Evolutionary conservation across 140 eudicot genomes (phyloP).

Genomic region (Flaveria floridana): DNA sequence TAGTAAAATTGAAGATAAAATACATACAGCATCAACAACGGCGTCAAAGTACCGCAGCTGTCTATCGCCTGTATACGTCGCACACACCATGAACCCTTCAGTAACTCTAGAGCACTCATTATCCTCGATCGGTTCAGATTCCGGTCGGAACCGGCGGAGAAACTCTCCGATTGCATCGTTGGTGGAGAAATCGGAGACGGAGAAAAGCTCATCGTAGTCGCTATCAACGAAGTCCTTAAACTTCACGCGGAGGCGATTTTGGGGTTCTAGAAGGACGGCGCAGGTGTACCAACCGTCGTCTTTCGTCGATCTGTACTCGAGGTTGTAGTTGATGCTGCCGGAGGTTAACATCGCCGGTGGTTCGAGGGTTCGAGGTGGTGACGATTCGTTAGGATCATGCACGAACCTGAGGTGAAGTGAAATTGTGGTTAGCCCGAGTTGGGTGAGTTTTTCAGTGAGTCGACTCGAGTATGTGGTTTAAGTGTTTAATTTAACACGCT

Average conservation of each 20-base stretch:
- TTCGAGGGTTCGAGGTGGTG: background rate
- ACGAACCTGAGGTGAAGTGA: background rate
- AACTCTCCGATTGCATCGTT: constrained; percentile 38
- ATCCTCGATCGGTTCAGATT: constrained; percentile 46
- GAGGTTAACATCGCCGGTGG: constrained; percentile 22
- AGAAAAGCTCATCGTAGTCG: constrained; percentile 23
- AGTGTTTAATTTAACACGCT: no score
- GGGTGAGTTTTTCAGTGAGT: no score
- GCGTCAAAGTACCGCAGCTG: constrained; percentile 64
- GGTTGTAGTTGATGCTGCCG: constrained; percentile 26
- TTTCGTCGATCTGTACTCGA: constrained; percentile 43
- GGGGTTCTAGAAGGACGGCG: constrained; percentile 30
- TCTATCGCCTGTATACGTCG: constrained; percentile 27
- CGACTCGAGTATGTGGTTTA: no score
- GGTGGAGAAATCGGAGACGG: constrained; percentile 36
- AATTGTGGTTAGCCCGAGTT: background rate
- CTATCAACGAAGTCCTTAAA: constrained; percentile 23
- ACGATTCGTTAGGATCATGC: background rate
- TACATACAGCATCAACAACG: constrained; percentile 54
- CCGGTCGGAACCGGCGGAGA: constrained; percentile 40
- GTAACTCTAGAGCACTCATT: constrained; percentile 42
- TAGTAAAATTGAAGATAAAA: background rate
- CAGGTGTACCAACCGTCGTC: constrained; percentile 72
- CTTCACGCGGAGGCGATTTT: constrained; percentile 46
- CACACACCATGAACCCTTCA: constrained; percentile 50